Base-by-base conservation (phyloP, 2,329 filamentous ascomycete species). In the Nemania bipapillata region DNA sequence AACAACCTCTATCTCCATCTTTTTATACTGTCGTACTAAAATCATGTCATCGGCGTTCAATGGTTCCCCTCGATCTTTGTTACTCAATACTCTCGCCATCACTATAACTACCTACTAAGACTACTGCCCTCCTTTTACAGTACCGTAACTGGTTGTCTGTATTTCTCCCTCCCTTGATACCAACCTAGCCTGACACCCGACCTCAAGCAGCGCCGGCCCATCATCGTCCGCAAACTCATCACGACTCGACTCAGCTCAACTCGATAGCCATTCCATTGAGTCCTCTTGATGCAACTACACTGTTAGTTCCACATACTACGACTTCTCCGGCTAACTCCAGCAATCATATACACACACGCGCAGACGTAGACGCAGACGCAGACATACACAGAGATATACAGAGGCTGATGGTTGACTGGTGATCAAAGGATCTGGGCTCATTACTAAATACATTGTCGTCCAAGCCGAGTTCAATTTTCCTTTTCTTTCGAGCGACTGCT, bases 241-340 rank as follows among this genome's bases (percentile, higher is more conserved):
- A 55, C 45, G 8, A 24, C 47, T 54, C 24, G 12, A 55, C 50
- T 40, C 26, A 42, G 57, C 47, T 58, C 35, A 6, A 20, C 35
- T 59, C 37, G n/a, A 55, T 20, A 52, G 22, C 63, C 47, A 54
- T 37, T n/a, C n/a, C 52, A 53, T 49, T 54, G n/a, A n/a, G n/a
- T 54, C 53, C 45, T 63, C 50, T 54, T 63, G 42, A 59, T 60
- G 63, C 56, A 49, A 47, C 56, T 22, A 63, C 49, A 61, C 20
- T 50, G 47, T 55, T 58, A 40, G 45, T 49, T 54, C 40, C 47
- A 57, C n/a, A 53, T 70, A 32, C 65, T 30, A 47, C 60, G 45
- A 37, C 62, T 54, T 40, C 26, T 59, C 65, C 69, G 58, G 69
- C 73, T 74, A 70, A 72, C 70, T 60, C 42, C 42, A 70, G 63